Evolutionary conservation across 805 yeast species (phyloP).

Genomic region (Candida broadrunensis): DNA sequence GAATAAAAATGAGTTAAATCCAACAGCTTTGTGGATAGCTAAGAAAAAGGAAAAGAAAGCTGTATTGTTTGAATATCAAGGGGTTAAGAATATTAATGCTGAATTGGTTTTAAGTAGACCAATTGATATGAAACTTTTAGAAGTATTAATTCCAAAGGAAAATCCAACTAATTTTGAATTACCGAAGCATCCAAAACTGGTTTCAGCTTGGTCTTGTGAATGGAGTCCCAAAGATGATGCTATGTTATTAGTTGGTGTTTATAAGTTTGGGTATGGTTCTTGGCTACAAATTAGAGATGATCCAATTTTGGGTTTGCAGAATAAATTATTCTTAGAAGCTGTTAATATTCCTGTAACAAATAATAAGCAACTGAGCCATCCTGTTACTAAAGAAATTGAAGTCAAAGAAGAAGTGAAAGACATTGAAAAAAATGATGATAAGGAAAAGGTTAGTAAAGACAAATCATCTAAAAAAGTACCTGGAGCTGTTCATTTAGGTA

Average conservation of each 20-base stretch:
- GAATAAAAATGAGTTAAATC: constrained; percentile 42
- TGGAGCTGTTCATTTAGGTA: constrained; percentile 85
- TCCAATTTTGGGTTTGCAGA: constrained; percentile 81
- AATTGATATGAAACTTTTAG: constrained; percentile 70
- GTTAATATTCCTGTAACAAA: constrained; percentile 2
- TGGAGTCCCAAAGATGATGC: constrained; percentile 87
- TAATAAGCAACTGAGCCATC: not conserved
- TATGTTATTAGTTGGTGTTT: constrained; percentile 80
- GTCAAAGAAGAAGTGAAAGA: constrained; percentile 22
- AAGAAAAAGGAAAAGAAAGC: constrained; percentile 87
- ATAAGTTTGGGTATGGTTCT: constrained; percentile 92
- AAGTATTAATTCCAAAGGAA: constrained; percentile 48
- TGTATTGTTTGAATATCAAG: constrained; percentile 80
- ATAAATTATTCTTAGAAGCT: constrained; percentile 71
- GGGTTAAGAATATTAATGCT: constrained; percentile 87
- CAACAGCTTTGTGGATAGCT: constrained; percentile 52
- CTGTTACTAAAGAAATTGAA: not conserved
- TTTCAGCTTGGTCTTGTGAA: constrained; percentile 85
- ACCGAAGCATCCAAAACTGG: constrained; percentile 67
- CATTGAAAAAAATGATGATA: constrained; percentile 6
- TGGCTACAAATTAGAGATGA: constrained; percentile 96
- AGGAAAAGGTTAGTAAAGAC: constrained; percentile 14
- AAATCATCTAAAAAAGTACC: constrained; percentile 67
- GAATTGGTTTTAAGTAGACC: constrained; percentile 83
- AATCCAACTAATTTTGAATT: constrained; percentile 63